Percentiles rank a stretch among this genome's conserved stretches.
Evolutionary conservation across 768 basidiomycete species (phyloP).

Genomic region (Boletus insuetus): DNA sequence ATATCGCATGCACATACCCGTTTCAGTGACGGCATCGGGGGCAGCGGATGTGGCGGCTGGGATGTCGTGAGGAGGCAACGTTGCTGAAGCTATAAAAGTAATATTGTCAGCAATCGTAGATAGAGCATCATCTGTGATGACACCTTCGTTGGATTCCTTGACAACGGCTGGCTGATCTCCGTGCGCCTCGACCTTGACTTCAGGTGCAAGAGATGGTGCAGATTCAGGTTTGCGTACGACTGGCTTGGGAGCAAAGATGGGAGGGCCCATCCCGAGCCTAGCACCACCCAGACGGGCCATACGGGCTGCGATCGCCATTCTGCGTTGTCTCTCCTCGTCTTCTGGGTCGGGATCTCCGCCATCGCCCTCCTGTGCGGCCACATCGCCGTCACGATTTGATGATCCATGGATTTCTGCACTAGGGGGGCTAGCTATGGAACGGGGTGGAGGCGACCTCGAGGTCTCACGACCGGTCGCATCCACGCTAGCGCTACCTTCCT

Average conservation of each 20-base stretch:
- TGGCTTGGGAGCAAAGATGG: constrained; percentile 62
- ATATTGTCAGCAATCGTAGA: constrained; percentile 5
- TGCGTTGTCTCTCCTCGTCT: constrained; percentile 68
- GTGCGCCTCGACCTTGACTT: constrained; percentile 22
- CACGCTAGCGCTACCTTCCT: constrained; percentile 17
- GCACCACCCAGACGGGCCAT: constrained; percentile 93
- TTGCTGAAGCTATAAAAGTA: constrained; percentile 7
- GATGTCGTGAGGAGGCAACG: constrained; percentile 15
- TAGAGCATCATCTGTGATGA: neutral
- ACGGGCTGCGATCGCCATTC: constrained; percentile 85
- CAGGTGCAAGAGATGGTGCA: constrained; percentile 6
- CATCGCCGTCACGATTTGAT: constrained; percentile 29
- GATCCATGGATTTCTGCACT: constrained; percentile 9
- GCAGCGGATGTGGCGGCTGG: neutral
- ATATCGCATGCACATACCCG: constrained; percentile 13
- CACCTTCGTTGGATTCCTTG: constrained; percentile 22
- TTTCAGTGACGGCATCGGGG: constrained; percentile 8
- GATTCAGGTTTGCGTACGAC: constrained; percentile 31
- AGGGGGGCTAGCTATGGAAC: constrained; percentile 5
- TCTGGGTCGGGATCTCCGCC: constrained; percentile 47
- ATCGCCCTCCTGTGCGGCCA: constrained; percentile 19
- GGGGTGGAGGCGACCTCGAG: constrained; percentile 38
- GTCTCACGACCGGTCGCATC: constrained; percentile 22
- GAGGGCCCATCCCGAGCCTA: constrained; percentile 75
- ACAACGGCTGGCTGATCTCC: constrained; percentile 3